Conservation (phyloP, 176 grass and related monocot genomes). For the Poa pratensis region DNA sequence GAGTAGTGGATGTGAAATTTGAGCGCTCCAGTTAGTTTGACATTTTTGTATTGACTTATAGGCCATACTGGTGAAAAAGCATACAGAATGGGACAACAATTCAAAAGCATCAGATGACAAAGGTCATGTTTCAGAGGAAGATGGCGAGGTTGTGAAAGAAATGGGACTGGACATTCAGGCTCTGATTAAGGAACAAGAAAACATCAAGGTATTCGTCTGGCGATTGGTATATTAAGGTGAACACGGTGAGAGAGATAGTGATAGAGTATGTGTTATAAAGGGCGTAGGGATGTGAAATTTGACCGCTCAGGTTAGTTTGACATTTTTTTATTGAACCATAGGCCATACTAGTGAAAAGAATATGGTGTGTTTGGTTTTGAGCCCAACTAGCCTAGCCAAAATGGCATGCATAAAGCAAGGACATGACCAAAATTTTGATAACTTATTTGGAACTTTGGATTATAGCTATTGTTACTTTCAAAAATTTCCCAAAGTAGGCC, state of each 20-base stretch:
- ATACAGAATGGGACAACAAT: conserved; percentile 33
- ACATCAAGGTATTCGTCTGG: conserved; percentile 34
- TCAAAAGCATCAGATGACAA: conserved; percentile 28
- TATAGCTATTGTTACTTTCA: background rate
- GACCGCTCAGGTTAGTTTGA: too few species aligned
- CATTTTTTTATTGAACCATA: background rate
- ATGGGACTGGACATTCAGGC: conserved; percentile 49
- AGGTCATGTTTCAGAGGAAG: conserved; percentile 23
- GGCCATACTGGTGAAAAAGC: background rate
- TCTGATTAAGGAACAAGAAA: conserved; percentile 45
- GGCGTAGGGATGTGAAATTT: background rate
- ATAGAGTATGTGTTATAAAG: background rate
- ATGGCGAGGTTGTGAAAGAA: conserved; percentile 39
- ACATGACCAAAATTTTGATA: background rate
- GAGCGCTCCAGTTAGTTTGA: background rate
- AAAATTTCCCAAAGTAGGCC: background rate
- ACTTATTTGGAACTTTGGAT: background rate
- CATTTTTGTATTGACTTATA: background rate
- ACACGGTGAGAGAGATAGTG: background rate
- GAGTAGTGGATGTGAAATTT: background rate
- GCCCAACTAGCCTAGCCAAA: background rate
- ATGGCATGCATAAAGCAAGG: background rate
- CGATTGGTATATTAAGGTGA: background rate
- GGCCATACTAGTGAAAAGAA: background rate
- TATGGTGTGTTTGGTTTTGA: background rate